phyloP scores from a whole-genome alignment of 2,329 filamentous ascomycete species.

The Scopulariopsis brevicaulis region DNA sequence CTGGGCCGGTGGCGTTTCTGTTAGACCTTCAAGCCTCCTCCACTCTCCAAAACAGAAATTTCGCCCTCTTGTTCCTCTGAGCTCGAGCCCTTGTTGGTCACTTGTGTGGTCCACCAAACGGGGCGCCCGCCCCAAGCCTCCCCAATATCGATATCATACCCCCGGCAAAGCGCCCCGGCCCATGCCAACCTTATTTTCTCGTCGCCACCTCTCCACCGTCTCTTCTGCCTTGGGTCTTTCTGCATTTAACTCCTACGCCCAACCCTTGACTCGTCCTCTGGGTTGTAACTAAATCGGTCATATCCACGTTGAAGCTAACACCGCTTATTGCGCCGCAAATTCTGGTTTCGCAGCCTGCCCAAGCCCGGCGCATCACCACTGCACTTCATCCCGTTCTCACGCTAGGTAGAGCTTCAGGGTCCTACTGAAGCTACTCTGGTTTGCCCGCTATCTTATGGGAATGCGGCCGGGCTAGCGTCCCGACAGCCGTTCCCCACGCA shows the following conservation, averaged over 20 bases:
- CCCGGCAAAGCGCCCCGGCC: not conserved
- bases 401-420: not conserved
- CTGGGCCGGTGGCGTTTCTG: not conserved
- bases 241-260: not conserved
- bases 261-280: not conserved
- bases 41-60: not conserved
- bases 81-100: not conserved
- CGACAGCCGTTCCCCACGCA: not conserved
- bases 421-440: not conserved
- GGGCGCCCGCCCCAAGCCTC: not conserved
- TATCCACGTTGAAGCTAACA: not conserved
- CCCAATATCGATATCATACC: not conserved
- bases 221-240: not conserved
- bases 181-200: not conserved
- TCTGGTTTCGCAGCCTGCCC: not conserved
- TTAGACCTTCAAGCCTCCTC: not conserved
- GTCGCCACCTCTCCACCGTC: not conserved
- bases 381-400: not conserved
- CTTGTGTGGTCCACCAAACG: not conserved
- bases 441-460: not conserved
- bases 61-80: not conserved
- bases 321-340: not conserved
- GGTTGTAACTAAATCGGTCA: not conserved
- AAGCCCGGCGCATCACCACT: not conserved
- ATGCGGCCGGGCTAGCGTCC: not conserved